A percentile compares a stretch with the other conserved stretches of the same genome.
Conservation (phyloP, 129 eudicot species). For the Flaveria sonorensis region DNA sequence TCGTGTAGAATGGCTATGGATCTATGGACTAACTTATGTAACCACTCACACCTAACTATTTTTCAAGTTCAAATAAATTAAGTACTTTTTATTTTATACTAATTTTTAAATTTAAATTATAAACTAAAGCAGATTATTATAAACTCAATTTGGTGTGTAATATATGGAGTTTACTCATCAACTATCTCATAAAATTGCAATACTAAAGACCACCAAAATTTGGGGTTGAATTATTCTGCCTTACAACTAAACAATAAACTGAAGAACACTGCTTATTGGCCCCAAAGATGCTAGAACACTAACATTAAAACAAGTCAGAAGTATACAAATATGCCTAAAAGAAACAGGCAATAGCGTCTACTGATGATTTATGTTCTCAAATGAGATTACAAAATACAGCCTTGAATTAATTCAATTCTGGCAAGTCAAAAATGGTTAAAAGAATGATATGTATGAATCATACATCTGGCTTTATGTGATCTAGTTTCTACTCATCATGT, state of each 20-base stretch:
- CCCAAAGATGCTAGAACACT: neutral
- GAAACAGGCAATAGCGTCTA: slow-evolving; percentile 5
- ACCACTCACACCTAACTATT: neutral
- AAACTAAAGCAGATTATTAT: too few species aligned
- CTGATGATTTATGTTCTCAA: slow-evolving; percentile 25
- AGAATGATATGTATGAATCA: slow-evolving; percentile 38
- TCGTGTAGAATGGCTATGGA: too few species aligned
- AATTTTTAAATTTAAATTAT: too few species aligned
- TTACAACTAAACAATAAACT: neutral
- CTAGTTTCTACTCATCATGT: slow-evolving; percentile 39
- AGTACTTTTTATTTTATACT: too few species aligned
- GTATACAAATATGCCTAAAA: neutral
- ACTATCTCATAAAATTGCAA: too few species aligned
- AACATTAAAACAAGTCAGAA: neutral
- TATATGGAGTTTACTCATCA: too few species aligned
- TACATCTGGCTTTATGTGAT: slow-evolving; percentile 32
- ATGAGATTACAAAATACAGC: slow-evolving; percentile 39
- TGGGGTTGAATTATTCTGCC: neutral
- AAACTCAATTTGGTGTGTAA: too few species aligned
- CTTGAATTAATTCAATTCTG: slow-evolving; percentile 36
- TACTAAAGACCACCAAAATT: neutral
- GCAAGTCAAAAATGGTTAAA: slow-evolving; percentile 40
- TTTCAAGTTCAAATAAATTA: too few species aligned
- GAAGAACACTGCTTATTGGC: neutral
- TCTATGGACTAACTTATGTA: neutral